phyloP scores from a whole-genome alignment of 2,329 filamentous ascomycete genomes.

The Epichloe festucae region DNA sequence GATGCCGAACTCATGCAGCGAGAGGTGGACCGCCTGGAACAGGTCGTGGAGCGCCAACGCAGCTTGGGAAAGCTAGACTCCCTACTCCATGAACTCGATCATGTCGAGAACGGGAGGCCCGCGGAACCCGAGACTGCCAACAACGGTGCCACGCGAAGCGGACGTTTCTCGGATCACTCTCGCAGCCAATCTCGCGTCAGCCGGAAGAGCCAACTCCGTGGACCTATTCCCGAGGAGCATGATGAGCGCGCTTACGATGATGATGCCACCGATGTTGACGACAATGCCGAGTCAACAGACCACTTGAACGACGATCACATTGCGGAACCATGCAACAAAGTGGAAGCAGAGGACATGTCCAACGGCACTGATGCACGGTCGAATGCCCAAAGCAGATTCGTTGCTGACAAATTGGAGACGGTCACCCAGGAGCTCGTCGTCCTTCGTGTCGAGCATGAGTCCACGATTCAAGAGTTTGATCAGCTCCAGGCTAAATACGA shows the following conservation, averaged over 20 bases:
- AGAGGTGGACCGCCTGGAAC: constrained; percentile 85
- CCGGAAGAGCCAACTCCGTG: constrained; percentile 39
- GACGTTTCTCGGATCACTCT: constrained; percentile 37
- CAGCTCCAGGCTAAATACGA: constrained; percentile 80
- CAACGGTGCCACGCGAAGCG: constrained; percentile 30
- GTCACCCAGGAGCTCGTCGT: constrained; percentile 87
- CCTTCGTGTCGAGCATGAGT: constrained; percentile 80
- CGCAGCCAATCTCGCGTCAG: constrained; percentile 41
- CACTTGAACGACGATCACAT: neutral
- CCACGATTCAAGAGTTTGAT: constrained; percentile 68
- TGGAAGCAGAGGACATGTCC: constrained; percentile 26
- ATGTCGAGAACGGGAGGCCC: constrained; percentile 47
- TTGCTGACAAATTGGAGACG: constrained; percentile 83
- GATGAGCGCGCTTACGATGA: constrained; percentile 37
- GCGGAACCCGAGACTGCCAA: constrained; percentile 15
- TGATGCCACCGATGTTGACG: constrained; percentile 29
- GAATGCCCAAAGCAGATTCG: constrained; percentile 70
- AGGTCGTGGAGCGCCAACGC: constrained; percentile 88
- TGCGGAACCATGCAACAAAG: neutral
- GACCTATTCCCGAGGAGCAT: constrained; percentile 40
- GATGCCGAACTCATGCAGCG: constrained; percentile 95
- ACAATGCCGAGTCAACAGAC: neutral
- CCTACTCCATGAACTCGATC: constrained; percentile 81
- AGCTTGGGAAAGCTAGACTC: constrained; percentile 92
- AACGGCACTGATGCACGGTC: constrained; percentile 38